These are phyloP conservation scores for Penicillium soppii DNA, from an alignment of 495 filamentous ascomycete genomes.

Conservation along the genomic window DNA sequence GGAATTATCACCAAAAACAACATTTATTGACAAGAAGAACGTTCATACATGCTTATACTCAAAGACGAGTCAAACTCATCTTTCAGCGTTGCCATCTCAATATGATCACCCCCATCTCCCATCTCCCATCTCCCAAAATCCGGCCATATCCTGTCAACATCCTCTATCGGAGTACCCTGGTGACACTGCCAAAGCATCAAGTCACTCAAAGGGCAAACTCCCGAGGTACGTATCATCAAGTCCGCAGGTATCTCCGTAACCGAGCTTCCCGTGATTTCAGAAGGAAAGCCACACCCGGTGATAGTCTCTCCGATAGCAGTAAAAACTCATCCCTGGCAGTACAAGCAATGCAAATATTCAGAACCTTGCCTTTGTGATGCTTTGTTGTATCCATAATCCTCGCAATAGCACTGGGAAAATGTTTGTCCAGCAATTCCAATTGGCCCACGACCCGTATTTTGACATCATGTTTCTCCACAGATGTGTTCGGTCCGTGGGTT, in stretches of 20 bases:
- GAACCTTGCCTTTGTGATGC: neutral
- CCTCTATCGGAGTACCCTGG: neutral
- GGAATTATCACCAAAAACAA: neutral
- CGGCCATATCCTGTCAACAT: neutral
- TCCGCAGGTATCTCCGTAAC: neutral
- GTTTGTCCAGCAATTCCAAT: neutral
- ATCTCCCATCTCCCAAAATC: neutral
- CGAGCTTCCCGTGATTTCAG: neutral
- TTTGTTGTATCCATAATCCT: neutral
- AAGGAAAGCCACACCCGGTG: neutral
- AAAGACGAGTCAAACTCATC: neutral
- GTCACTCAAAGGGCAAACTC: neutral
- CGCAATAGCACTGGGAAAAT: neutral
- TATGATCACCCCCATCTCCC: neutral
- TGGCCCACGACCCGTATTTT: neutral
- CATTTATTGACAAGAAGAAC: neutral
- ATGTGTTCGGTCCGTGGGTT: neutral
- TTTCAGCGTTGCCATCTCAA: neutral
- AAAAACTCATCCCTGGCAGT: neutral
- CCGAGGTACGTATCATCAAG: neutral
- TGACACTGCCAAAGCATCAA: conserved; percentile 2
- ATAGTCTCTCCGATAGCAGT: neutral
- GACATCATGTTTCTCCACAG: neutral
- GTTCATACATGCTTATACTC: neutral
- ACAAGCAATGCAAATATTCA: neutral